Base-by-base conservation (phyloP, 495 filamentous ascomycete genomes). In the Neurospora sp. region DNA sequence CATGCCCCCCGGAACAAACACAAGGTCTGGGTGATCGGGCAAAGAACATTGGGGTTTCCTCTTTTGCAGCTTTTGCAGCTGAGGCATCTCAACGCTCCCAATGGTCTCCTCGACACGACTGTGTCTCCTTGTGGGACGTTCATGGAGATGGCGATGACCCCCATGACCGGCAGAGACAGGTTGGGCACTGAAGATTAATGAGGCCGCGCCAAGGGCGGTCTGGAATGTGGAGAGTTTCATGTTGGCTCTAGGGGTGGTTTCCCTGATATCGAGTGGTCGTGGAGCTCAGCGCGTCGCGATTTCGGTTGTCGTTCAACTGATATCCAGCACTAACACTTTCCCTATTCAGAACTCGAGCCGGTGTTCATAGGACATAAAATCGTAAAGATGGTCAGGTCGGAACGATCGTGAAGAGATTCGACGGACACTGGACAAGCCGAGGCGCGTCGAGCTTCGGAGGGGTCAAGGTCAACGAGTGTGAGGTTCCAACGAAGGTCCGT, bases 1-100 rank as follows among this genome's bases (percentile, higher is more conserved):
- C 76, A 82, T 74, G 37, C 74, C 78, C 69, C 84, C 85, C 8
- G 93, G 91, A 38, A 95, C 86, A 40, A 86, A 79, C 61, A 94
- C 87, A 75, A 94, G 81, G 44, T 92, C 92, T 31, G 88, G 89
- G 77, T 92, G 84, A 44, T 79, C 80, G 18, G 93, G 92, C 78
- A 94, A 91, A 71, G 85, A 73, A 79, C 92, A 94, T 18, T 65
- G 22, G 74, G 84, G 79, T 40, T 84, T 85, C 70, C 87, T 76
- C 79, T 82, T 80, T 75, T 77, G 61, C 65, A 79, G 44, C 79
- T 82, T 80, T 75, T 77, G 61, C 65, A 79, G 44, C 72, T 77
- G 71, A 72, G 79, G 45, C 31, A 73, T 61, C 74, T 76, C 76
- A 68, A 75, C 70, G 18, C 72, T 45, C 74, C 76, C 76, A 65